A percentile compares a stretch with the other conserved stretches of the same genome.
Conservation (phyloP, 768 basidiomycete genomes). For the Mycena indigotica region DNA sequence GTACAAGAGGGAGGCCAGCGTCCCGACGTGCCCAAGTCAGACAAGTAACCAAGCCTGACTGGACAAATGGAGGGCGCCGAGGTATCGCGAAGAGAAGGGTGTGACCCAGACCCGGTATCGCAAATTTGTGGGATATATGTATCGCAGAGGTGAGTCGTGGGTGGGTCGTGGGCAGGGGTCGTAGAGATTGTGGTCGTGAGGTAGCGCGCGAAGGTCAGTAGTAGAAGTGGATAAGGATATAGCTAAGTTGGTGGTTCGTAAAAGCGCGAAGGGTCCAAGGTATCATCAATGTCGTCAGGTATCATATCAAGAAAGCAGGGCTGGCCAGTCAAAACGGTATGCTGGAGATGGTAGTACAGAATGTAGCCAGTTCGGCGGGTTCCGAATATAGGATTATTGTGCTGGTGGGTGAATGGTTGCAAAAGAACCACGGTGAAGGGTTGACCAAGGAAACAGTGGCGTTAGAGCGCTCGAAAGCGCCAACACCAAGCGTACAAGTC, state of each 20-base stretch:
- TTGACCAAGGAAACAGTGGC: not conserved
- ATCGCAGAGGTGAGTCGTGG: not conserved
- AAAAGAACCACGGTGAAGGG: not conserved
- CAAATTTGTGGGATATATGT: too few relatives aligned
- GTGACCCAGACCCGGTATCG: too few relatives aligned
- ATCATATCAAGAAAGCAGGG: conserved; percentile 5
- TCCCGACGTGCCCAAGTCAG: too few relatives aligned
- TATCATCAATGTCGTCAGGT: conserved; percentile 23
- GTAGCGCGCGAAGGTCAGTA: conserved; percentile 1
- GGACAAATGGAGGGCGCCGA: too few relatives aligned
- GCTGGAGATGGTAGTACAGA: conserved; percentile 10
- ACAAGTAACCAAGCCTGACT: too few relatives aligned
- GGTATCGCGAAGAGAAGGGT: too few relatives aligned
- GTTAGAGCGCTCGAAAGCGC: not conserved
- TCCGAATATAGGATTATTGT: not conserved
- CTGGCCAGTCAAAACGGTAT: not conserved
- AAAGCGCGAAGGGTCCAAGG: conserved; percentile 2
- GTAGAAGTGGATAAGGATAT: conserved; percentile 18
- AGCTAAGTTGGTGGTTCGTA: conserved; percentile 15
- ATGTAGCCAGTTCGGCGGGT: too few relatives aligned
- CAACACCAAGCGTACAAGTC: not conserved
- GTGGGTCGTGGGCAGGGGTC: too few relatives aligned
- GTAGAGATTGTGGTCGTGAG: not conserved
- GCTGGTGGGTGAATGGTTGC: not conserved
- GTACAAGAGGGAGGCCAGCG: too few relatives aligned